These are phyloP conservation scores for Diaporthe citriasiana DNA, from an alignment of 2,329 filamentous ascomycete genomes.

Conservation along the genomic window DNA sequence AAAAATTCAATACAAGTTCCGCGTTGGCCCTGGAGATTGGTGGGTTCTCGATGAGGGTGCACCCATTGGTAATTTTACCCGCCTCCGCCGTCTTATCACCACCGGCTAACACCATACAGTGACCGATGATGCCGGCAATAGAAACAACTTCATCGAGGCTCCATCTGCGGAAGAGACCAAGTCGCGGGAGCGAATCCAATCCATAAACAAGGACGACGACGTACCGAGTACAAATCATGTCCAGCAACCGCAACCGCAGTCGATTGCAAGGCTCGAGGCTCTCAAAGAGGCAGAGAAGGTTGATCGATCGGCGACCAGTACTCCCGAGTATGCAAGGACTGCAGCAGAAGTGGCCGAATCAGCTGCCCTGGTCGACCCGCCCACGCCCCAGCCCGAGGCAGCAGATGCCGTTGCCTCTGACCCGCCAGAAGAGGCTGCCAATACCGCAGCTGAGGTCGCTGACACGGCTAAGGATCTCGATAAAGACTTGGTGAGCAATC, in stretches of 20 bases:
- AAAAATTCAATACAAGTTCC: constrained; percentile 82
- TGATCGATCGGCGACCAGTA: constrained; percentile 46
- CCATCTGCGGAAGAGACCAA: constrained; percentile 38
- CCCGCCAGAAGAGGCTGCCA: constrained; percentile 55
- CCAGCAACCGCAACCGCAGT: constrained; percentile 41
- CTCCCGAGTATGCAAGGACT: constrained; percentile 48
- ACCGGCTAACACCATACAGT: constrained; percentile 46
- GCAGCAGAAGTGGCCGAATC: constrained; percentile 55
- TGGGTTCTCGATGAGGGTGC: constrained; percentile 77
- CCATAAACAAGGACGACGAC: constrained; percentile 1
- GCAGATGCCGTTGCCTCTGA: constrained; percentile 53
- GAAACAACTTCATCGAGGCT: constrained; percentile 62
- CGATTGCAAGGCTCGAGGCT: constrained; percentile 40
- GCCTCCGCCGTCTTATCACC: background rate
- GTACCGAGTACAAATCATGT: background rate
- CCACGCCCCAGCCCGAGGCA: constrained; percentile 51
- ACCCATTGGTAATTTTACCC: constrained; percentile 66
- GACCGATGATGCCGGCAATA: constrained; percentile 61
- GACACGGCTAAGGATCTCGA: constrained; percentile 54
- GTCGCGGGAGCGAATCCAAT: background rate
- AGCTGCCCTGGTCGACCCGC: constrained; percentile 50
- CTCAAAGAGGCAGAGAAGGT: constrained; percentile 38
- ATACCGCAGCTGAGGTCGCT: constrained; percentile 60
- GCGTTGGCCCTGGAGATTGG: constrained; percentile 76
- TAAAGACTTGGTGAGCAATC: constrained; percentile 28